Percentiles rank a stretch among this genome's conserved stretches.
Conservation (phyloP, 2,329 filamentous ascomycete species). For the Aspergillus awamori region DNA sequence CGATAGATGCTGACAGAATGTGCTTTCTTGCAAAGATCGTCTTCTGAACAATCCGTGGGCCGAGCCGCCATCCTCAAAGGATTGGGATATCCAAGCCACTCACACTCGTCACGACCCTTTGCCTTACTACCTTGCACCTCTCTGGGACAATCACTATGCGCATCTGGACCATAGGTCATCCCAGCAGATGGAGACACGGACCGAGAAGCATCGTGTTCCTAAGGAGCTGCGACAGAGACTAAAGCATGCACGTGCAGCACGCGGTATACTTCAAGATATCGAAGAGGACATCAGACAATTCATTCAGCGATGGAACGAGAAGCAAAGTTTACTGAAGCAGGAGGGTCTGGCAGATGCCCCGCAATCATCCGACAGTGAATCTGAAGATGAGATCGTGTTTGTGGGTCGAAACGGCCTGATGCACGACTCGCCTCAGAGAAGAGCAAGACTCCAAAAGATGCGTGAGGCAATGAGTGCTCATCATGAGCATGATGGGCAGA, state of each 20-base stretch:
- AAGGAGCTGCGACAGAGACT: slow-evolving; percentile 78
- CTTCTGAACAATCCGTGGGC: slow-evolving; percentile 84
- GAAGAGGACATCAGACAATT: slow-evolving; percentile 83
- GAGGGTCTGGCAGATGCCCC: slow-evolving; percentile 51
- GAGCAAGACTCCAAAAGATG: slow-evolving; percentile 55
- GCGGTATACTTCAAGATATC: slow-evolving; percentile 76
- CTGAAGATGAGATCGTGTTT: slow-evolving; percentile 90
- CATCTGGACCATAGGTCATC: slow-evolving; percentile 42
- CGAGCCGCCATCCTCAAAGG: slow-evolving; percentile 76
- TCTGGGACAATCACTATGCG: slow-evolving; percentile 71
- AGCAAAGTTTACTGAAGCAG: slow-evolving; percentile 52
- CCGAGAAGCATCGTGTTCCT: slow-evolving; percentile 60
- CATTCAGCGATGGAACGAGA: slow-evolving; percentile 62
- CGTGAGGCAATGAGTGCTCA: slow-evolving; percentile 31
- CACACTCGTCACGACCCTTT: slow-evolving; percentile 72
- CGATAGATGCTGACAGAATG: slow-evolving; percentile 27
- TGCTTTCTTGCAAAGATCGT: slow-evolving; percentile 62
- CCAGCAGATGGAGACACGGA: slow-evolving; percentile 39
- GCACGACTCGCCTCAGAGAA: slow-evolving; percentile 60
- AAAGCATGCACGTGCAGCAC: slow-evolving; percentile 78
- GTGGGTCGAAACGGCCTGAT: slow-evolving; percentile 70
- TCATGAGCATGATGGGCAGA: slow-evolving; percentile 58
- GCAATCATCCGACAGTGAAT: slow-evolving; percentile 48
- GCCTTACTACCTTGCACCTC: slow-evolving; percentile 84
- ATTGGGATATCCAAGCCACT: slow-evolving; percentile 83